Conservation (phyloP, 495 filamentous ascomycete species). For the Trichoderma orchidacearum region DNA sequence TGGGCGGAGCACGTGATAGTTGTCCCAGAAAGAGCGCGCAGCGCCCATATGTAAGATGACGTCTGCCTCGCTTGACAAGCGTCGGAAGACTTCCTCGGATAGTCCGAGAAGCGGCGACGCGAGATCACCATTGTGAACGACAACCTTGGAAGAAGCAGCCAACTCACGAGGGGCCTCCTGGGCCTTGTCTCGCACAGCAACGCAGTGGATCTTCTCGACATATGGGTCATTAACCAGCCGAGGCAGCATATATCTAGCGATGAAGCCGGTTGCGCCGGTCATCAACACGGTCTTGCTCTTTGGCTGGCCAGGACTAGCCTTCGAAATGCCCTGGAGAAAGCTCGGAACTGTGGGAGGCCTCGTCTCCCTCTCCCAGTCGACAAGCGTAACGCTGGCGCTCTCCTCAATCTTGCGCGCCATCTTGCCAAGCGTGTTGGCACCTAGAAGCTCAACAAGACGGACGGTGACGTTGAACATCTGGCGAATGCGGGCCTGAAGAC, state of each 20-base stretch:
- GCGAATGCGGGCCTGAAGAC: conserved; percentile 10
- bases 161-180: conserved; percentile 11
- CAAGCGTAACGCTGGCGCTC: neutral
- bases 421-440: conserved; percentile 11
- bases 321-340: neutral
- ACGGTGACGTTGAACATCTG: conserved; percentile 4
- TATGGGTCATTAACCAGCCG: conserved; percentile 1
- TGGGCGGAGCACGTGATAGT: conserved; percentile 24
- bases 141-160: conserved; percentile 17
- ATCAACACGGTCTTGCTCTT: conserved; percentile 9
- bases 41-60: conserved; percentile 40
- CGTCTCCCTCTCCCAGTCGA: conserved; percentile 16
- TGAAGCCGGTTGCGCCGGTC: conserved; percentile 18
- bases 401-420: conserved; percentile 14
- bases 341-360: neutral
- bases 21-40: conserved; percentile 33
- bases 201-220: conserved; percentile 9
- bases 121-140: conserved; percentile 23
- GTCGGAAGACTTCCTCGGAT: conserved; percentile 6
- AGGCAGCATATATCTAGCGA: conserved; percentile 11
- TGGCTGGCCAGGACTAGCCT: neutral
- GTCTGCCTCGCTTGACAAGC: conserved; percentile 20
- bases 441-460: conserved; percentile 11
- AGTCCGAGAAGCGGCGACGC: conserved; percentile 28
- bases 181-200: conserved; percentile 12